Percentiles rank a stretch among this genome's conserved stretches.
Evolutionary conservation across 2,329 filamentous ascomycete genomes (phyloP).

Genomic region (Xylariaceae sp.): DNA sequence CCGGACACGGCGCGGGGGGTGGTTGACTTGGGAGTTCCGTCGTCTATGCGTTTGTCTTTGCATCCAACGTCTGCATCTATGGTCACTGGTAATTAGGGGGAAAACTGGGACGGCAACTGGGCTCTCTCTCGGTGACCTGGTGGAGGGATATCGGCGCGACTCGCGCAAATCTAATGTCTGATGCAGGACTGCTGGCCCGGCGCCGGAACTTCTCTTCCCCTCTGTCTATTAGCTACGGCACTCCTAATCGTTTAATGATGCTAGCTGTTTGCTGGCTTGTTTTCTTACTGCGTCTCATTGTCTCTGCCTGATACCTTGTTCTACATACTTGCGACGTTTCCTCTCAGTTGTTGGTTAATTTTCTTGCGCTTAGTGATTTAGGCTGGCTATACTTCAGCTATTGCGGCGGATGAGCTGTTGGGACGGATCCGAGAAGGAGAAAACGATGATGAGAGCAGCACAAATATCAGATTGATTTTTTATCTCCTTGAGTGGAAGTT

Average conservation of each 20-base stretch:
- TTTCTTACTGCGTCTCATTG: constrained; percentile 12
- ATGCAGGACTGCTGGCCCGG: constrained; percentile 38
- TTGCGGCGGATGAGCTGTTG: too few species aligned
- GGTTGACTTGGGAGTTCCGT: constrained; percentile 28
- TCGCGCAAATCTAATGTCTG: constrained; percentile 35
- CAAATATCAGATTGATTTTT: too few species aligned
- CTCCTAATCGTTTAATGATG: constrained; percentile 38
- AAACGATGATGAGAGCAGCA: too few species aligned
- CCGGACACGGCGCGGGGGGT: constrained; percentile 27
- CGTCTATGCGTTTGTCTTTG: constrained; percentile 28
- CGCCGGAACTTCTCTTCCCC: constrained; percentile 38
- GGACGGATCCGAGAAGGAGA: too few species aligned
- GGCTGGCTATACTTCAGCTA: not conserved
- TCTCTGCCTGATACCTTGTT: constrained; percentile 56
- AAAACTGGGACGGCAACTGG: constrained; percentile 27
- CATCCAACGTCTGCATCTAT: constrained; percentile 33
- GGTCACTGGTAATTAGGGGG: constrained; percentile 31
- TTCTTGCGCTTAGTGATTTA: not conserved
- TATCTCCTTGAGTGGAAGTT: too few species aligned
- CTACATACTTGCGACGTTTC: constrained; percentile 40
- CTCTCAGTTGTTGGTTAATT: constrained; percentile 12
- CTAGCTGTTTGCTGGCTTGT: constrained; percentile 22
- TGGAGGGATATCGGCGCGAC: constrained; percentile 26
- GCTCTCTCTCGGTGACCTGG: constrained; percentile 29
- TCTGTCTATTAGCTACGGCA: constrained; percentile 47